Evolutionary conservation across 2,329 filamentous ascomycete genomes (phyloP).

Genomic region (Talaromyces rugulosus): DNA sequence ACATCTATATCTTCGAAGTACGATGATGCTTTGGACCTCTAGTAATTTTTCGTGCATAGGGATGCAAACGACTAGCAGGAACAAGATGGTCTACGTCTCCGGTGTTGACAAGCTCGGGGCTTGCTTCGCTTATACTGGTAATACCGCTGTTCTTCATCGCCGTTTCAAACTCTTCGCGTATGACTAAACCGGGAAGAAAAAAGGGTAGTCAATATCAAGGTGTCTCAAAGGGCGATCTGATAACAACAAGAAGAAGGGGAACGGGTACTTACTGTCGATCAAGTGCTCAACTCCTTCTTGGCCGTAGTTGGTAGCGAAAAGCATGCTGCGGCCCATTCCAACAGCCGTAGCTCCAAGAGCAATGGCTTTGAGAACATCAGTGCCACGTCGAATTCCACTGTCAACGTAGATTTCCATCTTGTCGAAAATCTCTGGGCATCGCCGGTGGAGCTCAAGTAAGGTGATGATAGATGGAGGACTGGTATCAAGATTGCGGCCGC

Average conservation of each 20-base stretch:
- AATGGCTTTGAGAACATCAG: slow-evolving; percentile 53
- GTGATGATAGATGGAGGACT: slow-evolving; percentile 48
- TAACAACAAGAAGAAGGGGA: not conserved
- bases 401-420: slow-evolving; percentile 52
- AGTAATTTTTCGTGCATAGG: slow-evolving; percentile 37
- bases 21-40: slow-evolving; percentile 18
- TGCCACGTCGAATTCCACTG: slow-evolving; percentile 51
- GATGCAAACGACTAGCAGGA: slow-evolving; percentile 36
- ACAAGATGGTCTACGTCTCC: slow-evolving; percentile 50
- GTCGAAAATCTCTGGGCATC: slow-evolving; percentile 48
- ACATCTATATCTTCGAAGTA: slow-evolving; percentile 23
- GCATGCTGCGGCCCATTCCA: slow-evolving; percentile 50
- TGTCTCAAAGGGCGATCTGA: not conserved
- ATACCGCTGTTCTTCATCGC: slow-evolving; percentile 47
- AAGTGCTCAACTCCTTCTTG: slow-evolving; percentile 53
- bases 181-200: slow-evolving; percentile 23
- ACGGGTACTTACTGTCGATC: slow-evolving; percentile 45
- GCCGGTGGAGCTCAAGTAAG: slow-evolving; percentile 49
- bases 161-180: slow-evolving; percentile 46
- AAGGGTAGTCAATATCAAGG: not conserved
- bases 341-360: slow-evolving; percentile 53
- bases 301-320: slow-evolving; percentile 53
- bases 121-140: slow-evolving; percentile 40
- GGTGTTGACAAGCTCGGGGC: slow-evolving; percentile 44
- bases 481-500: slow-evolving; percentile 54